Percentiles rank a stretch among this genome's conserved stretches.
phyloP scores from a whole-genome alignment of 164 flowering plant species.

The Aristolochia californica region DNA sequence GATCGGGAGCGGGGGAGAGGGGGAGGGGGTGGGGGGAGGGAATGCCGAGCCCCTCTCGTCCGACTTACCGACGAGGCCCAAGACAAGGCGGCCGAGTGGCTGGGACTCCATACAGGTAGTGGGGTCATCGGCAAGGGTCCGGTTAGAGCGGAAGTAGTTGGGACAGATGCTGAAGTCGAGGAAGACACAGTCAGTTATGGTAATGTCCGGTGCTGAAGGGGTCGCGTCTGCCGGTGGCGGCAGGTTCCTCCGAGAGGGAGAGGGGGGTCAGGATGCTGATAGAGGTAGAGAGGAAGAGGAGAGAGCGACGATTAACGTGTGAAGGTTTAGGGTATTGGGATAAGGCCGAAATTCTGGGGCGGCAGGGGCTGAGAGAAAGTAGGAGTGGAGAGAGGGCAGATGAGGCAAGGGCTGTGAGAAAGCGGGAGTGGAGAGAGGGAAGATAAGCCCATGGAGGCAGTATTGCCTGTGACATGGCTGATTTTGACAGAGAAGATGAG shows the following conservation, averaged over 20 bases:
- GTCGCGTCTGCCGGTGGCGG: constrained; percentile 18
- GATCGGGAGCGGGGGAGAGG: too few species aligned
- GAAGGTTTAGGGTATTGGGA: not conserved
- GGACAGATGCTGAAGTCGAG: constrained; percentile 85
- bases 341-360: constrained; percentile 5
- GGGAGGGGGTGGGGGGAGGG: too few species aligned
- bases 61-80: constrained; percentile 80
- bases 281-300: constrained; percentile 19
- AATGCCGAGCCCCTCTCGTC: too few species aligned
- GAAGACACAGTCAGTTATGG: constrained; percentile 83
- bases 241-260: constrained; percentile 19
- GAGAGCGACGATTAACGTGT: constrained; percentile 22
- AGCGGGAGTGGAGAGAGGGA: too few species aligned
- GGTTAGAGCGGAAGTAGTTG: constrained; percentile 46
- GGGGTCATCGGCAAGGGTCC: constrained; percentile 32
- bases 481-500: too few species aligned
- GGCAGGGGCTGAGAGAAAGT: not conserved
- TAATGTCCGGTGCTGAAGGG: constrained; percentile 44
- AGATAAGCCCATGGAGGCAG: constrained; percentile 1
- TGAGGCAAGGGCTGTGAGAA: too few species aligned
- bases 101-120: constrained; percentile 44
- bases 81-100: constrained; percentile 73
- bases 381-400: not conserved
- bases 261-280: constrained; percentile 7
- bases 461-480: too few species aligned